phyloP scores from a whole-genome alignment of 1,139 yeast species.

The Kodamaea anthophila region DNA sequence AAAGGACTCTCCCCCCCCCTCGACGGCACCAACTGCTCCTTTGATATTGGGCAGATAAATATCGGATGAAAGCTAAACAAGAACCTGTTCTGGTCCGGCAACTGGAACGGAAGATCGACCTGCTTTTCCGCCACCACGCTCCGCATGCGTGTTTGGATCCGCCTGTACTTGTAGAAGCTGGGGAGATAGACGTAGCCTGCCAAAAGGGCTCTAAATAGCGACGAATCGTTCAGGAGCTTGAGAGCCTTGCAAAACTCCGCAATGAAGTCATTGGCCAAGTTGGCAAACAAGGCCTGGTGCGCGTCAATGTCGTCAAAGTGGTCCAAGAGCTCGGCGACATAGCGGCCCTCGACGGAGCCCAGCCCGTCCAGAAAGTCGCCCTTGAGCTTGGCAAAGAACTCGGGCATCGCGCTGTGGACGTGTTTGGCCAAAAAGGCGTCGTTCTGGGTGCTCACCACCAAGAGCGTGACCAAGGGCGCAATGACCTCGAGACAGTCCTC shows the following conservation, averaged over 20 bases:
- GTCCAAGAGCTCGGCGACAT: slow-evolving; percentile 36
- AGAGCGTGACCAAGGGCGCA: slow-evolving; percentile 48
- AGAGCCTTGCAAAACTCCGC: slow-evolving; percentile 62
- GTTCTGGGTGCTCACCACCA: slow-evolving; percentile 16
- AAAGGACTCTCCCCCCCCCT: slow-evolving; percentile 28
- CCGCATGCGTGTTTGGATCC: slow-evolving; percentile 38
- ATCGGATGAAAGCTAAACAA: slow-evolving; percentile 67
- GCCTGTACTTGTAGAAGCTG: slow-evolving; percentile 58
- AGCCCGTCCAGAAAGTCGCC: slow-evolving; percentile 9
- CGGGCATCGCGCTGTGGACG: slow-evolving; percentile 15
- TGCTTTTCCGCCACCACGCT: slow-evolving; percentile 4
- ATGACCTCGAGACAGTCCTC: slow-evolving; percentile 37
- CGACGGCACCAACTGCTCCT: slow-evolving; percentile 57
- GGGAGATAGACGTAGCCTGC: slow-evolving; percentile 74
- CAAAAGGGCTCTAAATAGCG: slow-evolving; percentile 58
- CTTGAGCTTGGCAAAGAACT: slow-evolving; percentile 22
- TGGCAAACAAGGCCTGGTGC: slow-evolving; percentile 26
- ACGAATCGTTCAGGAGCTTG: slow-evolving; percentile 64
- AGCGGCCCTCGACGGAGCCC: slow-evolving; percentile 20
- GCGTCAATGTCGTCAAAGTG: slow-evolving; percentile 35
- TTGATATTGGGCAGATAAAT: slow-evolving; percentile 86
- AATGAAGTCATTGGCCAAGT: slow-evolving; percentile 47
- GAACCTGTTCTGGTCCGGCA: slow-evolving; percentile 37
- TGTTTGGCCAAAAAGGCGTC: slow-evolving; percentile 12
- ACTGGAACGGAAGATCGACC: slow-evolving; percentile 37